phyloP scores from a whole-genome alignment of 2,329 filamentous ascomycete species.

The Volutella citrinella region DNA sequence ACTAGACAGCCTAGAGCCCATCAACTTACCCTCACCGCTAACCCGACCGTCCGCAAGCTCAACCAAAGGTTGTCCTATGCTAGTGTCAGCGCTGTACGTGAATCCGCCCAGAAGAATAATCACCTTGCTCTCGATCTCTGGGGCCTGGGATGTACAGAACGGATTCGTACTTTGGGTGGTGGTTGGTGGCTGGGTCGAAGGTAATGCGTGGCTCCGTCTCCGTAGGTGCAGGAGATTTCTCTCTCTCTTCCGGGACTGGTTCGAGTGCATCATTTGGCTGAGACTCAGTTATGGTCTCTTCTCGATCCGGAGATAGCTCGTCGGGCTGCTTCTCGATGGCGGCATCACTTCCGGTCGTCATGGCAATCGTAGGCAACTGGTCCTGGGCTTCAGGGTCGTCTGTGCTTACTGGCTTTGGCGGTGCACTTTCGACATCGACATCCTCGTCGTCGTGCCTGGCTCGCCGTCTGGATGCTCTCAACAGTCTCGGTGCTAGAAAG shows the following conservation, averaged over 20 bases:
- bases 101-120: too few species aligned
- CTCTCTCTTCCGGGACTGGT: slow-evolving; percentile 1
- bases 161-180: slow-evolving; percentile 22
- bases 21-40: slow-evolving; percentile 21
- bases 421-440: neutral
- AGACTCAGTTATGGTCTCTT: too few species aligned
- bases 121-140: slow-evolving; percentile 30
- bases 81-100: too few species aligned
- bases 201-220: slow-evolving; percentile 19
- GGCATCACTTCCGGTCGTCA: too few species aligned
- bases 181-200: slow-evolving; percentile 25
- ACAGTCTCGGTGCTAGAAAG: slow-evolving; percentile 10
- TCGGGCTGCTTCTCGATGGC: neutral
- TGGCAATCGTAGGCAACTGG: too few species aligned
- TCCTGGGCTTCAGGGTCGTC: too few species aligned
- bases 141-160: slow-evolving; percentile 31
- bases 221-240: slow-evolving; percentile 1
- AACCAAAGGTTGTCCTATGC: slow-evolving; percentile 25
- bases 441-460: neutral
- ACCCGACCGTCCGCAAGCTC: slow-evolving; percentile 19
- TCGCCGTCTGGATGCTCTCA: too few species aligned
- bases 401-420: too few species aligned
- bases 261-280: neutral
- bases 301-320: too few species aligned
- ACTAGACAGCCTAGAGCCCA: too few species aligned